These are phyloP conservation scores for Emmonsiellopsis sp. DNA, from an alignment of 2,329 filamentous ascomycete species.

Conservation along the genomic window DNA sequence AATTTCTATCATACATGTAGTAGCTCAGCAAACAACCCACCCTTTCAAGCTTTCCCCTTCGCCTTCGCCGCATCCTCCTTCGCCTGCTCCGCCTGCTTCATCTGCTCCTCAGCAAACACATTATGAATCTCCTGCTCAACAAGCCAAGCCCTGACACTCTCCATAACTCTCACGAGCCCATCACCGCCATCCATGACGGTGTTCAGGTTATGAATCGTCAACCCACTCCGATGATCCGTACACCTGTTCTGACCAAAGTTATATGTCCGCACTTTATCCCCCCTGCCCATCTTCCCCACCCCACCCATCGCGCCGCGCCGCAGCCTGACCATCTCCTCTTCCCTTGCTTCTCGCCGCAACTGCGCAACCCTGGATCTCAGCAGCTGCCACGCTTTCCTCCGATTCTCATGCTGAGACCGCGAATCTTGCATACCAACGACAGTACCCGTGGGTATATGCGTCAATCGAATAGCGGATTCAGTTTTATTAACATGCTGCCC, in stretches of 20 bases:
- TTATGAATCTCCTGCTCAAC: slow-evolving; percentile 64
- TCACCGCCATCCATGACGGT: slow-evolving; percentile 70
- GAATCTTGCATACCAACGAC: slow-evolving; percentile 89
- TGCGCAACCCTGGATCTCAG: slow-evolving; percentile 76
- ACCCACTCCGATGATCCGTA: slow-evolving; percentile 76
- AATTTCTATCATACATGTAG: too few species aligned
- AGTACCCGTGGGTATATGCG: slow-evolving; percentile 78
- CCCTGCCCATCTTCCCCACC: slow-evolving; percentile 71
- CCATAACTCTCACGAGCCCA: slow-evolving; percentile 64
- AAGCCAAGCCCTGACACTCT: slow-evolving; percentile 68
- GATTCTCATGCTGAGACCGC: slow-evolving; percentile 81
- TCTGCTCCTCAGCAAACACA: slow-evolving; percentile 57
- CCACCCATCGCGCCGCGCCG: slow-evolving; percentile 70
- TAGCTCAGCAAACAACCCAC: background rate
- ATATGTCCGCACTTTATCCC: slow-evolving; percentile 91
- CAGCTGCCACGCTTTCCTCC: slow-evolving; percentile 77
- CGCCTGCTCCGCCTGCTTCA: slow-evolving; percentile 17
- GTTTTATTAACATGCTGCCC: slow-evolving; percentile 99
- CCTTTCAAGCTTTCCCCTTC: background rate
- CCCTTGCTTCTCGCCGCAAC: slow-evolving; percentile 67
- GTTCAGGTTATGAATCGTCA: slow-evolving; percentile 71
- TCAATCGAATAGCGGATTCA: slow-evolving; percentile 87
- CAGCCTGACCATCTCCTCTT: slow-evolving; percentile 67
- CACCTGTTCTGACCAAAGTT: slow-evolving; percentile 73
- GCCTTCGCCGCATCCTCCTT: background rate